Percentiles rank a stretch among this genome's conserved stretches.
phyloP scores from a whole-genome alignment of 495 filamentous ascomycete species.

The Daldinia loculata region DNA sequence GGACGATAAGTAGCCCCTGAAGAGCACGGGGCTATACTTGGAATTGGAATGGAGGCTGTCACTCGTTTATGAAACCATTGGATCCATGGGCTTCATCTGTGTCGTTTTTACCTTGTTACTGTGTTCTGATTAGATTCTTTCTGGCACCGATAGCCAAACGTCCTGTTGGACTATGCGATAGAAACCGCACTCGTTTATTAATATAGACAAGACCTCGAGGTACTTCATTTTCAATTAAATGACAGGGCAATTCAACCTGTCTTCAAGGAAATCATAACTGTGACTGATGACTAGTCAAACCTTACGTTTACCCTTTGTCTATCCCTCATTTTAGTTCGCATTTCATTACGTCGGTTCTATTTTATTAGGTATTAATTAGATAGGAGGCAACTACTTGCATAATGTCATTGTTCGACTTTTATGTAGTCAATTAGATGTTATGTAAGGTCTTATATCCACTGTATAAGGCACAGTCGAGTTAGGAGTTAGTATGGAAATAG shows the following conservation, averaged over 20 bases:
- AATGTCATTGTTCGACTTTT: too few relatives aligned
- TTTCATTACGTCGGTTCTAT: too few relatives aligned
- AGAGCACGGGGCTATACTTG: neutral
- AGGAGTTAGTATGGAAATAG: neutral
- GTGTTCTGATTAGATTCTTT: neutral
- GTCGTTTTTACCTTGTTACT: slow-evolving; percentile 5
- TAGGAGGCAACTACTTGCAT: too few relatives aligned
- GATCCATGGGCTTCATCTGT: slow-evolving; percentile 3
- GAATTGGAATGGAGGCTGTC: neutral
- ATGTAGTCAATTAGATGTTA: too few relatives aligned
- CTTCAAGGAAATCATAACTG: neutral
- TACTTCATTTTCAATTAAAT: slow-evolving; percentile 3
- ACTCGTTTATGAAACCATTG: slow-evolving; percentile 7
- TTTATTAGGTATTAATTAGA: too few relatives aligned
- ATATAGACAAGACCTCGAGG: slow-evolving; percentile 35
- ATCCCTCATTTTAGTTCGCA: too few relatives aligned
- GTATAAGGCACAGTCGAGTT: neutral
- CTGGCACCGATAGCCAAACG: neutral
- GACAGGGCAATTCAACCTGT: slow-evolving; percentile 11
- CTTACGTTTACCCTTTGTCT: neutral
- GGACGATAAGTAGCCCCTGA: neutral
- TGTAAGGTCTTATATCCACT: neutral
- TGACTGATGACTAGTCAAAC: neutral
- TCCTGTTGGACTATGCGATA: neutral
- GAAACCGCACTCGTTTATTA: slow-evolving; percentile 10